Evolutionary conservation across 2,329 filamentous ascomycete species (phyloP).

Genomic region (Cercospora berteroae): DNA sequence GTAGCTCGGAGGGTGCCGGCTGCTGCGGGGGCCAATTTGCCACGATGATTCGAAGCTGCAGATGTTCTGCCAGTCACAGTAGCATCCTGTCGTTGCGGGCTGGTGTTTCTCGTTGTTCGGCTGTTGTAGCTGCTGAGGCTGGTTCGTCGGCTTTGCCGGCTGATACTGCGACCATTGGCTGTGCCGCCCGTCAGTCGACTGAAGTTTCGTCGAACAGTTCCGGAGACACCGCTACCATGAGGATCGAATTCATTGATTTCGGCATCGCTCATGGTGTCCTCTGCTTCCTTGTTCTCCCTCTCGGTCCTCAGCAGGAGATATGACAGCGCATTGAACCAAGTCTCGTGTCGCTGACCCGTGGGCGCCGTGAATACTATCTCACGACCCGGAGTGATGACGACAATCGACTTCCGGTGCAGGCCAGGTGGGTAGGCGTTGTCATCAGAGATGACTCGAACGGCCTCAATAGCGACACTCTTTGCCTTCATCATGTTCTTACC

Average conservation of each 20-base stretch:
- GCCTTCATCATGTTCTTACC: constrained; percentile 73
- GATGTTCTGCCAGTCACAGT: constrained; percentile 17
- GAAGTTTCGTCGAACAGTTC: constrained; percentile 49
- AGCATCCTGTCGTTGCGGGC: constrained; percentile 47
- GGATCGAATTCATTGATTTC: constrained; percentile 80
- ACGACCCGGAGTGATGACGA: constrained; percentile 84
- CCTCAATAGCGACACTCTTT: constrained; percentile 93
- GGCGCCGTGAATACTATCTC: constrained; percentile 91
- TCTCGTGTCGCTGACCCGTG: constrained; percentile 92
- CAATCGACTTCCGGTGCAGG: constrained; percentile 87
- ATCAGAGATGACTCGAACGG: constrained; percentile 85
- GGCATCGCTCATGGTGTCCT: constrained; percentile 57
- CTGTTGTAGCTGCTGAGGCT: constrained; percentile 44
- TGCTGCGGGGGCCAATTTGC: constrained; percentile 1
- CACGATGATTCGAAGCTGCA: constrained; percentile 11
- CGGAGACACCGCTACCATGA: constrained; percentile 26
- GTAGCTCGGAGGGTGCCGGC: constrained; percentile 9
- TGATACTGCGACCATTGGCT: constrained; percentile 52
- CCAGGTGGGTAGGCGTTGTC: constrained; percentile 95
- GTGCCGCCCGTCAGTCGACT: constrained; percentile 51
- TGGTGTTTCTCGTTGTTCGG: constrained; percentile 63
- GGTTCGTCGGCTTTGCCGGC: constrained; percentile 31
- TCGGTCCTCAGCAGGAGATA: constrained; percentile 80
- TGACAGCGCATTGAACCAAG: constrained; percentile 95
- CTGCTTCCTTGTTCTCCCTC: constrained; percentile 48